Evolutionary conservation across 2,329 filamentous ascomycete genomes (phyloP), one percentile per base, ranked within the genome.

Genomic region (Sclerotinia sclerotiorum): DNA sequence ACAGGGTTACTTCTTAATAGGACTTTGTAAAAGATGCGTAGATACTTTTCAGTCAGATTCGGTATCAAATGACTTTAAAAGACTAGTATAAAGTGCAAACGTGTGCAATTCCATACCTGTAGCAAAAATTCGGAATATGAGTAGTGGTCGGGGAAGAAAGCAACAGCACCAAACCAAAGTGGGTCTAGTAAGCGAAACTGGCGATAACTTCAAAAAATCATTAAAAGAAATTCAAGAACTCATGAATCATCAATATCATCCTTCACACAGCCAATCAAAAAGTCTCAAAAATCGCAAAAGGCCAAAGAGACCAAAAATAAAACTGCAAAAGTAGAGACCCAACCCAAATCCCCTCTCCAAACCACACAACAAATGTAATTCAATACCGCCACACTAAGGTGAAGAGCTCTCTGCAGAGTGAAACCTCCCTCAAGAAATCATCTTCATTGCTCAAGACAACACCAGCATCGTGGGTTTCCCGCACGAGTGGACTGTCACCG

Each of bases 321-420:
- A 57, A 49, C 15, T 7, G 17, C 17, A 60, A 66, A 72, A 73
- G 75, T 77, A 44, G 75, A 75, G 70, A 67, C 71, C 70, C 75
- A 76, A 74, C 73, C 71, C 72, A 73, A 63, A 69, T 72, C 60
- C 67, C 49, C 11, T 66, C 80, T 82, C 83, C 86, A 88, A 84
- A 80, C 79, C 85, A 85, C 84, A 82, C 78, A 82, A 81, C 83
- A 82, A 83, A 84, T 86, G 87, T 88, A 79, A 84, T 90, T 87
- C 87, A 87, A 80, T 82, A 67, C 76, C 87, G 88, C 88, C 87
- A 89, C 83, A 83, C 84, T 84, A 88, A 85, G 87, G 87, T 86
- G 87, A 85, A 87, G 84, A 87, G 82, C 79, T 79, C 87, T 89
- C 85, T 90, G 87, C 87, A 88, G 86, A 88, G 87, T 90, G 85